A percentile compares a stretch with the other conserved stretches of the same genome.
Evolutionary conservation across 306 rosid genomes (phyloP).

Genomic region (Sphenostylis stenocarpa): DNA sequence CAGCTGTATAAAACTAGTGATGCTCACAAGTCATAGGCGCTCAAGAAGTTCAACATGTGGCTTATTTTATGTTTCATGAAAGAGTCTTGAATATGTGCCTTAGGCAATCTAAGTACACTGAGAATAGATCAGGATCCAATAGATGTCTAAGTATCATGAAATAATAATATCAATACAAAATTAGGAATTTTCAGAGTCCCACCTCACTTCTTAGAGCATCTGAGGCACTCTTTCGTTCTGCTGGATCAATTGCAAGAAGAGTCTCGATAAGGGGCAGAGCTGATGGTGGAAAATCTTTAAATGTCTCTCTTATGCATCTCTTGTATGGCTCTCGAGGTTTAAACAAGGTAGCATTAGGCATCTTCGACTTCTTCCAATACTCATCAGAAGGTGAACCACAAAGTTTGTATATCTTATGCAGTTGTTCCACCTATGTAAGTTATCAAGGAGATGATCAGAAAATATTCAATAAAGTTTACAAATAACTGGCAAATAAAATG

Average conservation of each 20-base stretch:
- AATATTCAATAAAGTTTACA: constrained; percentile 12
- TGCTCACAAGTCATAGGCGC: neutral
- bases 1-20: constrained; percentile 21
- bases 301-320: constrained; percentile 70
- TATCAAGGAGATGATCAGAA: constrained; percentile 30
- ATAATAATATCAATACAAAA: constrained; percentile 22
- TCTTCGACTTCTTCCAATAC: constrained; percentile 79
- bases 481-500: constrained; percentile 15
- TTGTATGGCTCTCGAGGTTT: constrained; percentile 88
- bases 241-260: constrained; percentile 94
- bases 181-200: constrained; percentile 26
- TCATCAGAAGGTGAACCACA: constrained; percentile 97
- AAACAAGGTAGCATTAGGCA: constrained; percentile 87
- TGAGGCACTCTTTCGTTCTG: constrained; percentile 75
- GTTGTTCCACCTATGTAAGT: constrained; percentile 77
- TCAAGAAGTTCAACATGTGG: neutral
- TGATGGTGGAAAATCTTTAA: constrained; percentile 83
- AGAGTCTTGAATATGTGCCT: neutral
- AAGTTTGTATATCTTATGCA: constrained; percentile 92
- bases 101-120: neutral
- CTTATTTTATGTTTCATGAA: constrained; percentile 2
- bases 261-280: constrained; percentile 77
- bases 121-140: constrained; percentile 4
- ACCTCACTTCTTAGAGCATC: constrained; percentile 84
- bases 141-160: constrained; percentile 16